phyloP scores from a whole-genome alignment of 2,329 filamentous ascomycete species.

The Alternaria longipes region DNA sequence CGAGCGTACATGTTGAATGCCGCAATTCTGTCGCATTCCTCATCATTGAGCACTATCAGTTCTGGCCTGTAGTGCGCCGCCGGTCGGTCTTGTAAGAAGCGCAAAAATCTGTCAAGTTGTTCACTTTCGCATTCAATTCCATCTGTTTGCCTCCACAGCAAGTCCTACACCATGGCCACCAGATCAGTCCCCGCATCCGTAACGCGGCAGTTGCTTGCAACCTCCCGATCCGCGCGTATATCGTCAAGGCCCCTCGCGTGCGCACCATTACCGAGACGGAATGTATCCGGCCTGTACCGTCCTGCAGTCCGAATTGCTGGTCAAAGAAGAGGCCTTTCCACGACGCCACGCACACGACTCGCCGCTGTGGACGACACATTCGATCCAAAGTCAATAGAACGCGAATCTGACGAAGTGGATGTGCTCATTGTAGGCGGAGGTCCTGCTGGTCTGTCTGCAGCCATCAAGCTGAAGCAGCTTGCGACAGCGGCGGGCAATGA shows the following conservation, averaged over 20 bases:
- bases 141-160: constrained; percentile 13
- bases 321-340: constrained; percentile 49
- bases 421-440: constrained; percentile 96
- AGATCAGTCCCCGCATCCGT: constrained; percentile 40
- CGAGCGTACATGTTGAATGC: constrained; percentile 12
- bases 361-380: constrained; percentile 53
- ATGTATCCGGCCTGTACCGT: constrained; percentile 32
- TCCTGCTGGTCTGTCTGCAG: constrained; percentile 91
- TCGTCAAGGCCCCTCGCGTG: constrained; percentile 31
- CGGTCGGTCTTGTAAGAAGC: neutral
- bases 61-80: constrained; percentile 1
- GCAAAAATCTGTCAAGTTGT: neutral
- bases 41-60: constrained; percentile 14
- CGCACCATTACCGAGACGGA: constrained; percentile 26
- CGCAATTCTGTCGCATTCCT: constrained; percentile 17
- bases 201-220: constrained; percentile 37
- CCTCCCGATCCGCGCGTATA: constrained; percentile 30
- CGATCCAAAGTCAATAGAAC: constrained; percentile 69
- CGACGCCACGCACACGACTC: constrained; percentile 42
- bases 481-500: constrained; percentile 95
- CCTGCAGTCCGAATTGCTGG: constrained; percentile 50
- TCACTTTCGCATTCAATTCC: neutral
- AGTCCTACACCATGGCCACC: constrained; percentile 42
- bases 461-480: constrained; percentile 93
- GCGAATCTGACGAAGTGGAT: constrained; percentile 92